Evolutionary conservation across 1,284 basidiomycete genomes (phyloP), one percentile per base, ranked within the genome.

Genomic region (Heterobasidion occidentale): DNA sequence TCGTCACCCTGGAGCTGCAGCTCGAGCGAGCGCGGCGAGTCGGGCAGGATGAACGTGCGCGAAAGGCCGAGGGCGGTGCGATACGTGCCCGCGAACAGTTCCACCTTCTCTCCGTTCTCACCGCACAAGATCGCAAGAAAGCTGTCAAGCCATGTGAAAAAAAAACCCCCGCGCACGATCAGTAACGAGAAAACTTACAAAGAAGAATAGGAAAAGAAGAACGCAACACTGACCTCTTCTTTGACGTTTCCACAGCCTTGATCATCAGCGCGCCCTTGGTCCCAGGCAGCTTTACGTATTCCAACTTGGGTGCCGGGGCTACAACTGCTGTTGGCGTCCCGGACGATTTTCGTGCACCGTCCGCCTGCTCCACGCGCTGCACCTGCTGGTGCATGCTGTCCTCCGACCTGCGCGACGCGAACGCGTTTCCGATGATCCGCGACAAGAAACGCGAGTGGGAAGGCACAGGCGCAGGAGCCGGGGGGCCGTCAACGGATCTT

Each of bases 41-140:
- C 91, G 0, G 91, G 91, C 33, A 94, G 74, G 60, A 94, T 93
- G 68, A 94, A 94, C 1, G 91, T 94, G 46, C 91, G 80, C 19
- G 86, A 89, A 45, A 90, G 77, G 1, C 88, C 87, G 9, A 90
- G 77, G 2, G 90, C 88, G 19, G 88, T 89, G 49, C 86, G 78
- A 63, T 89, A 91, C 12, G 89, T 91, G 36, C 89, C 91, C 36
- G 92, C 92, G 69, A 94, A 94, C 4, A 94, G 74, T 65, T 94
- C 91, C 52, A 94, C 90, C 64, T 93, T 90, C 71, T 94, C 91
- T n/a, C 90, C 91, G 61, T 84, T 87, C 45, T 94, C 92, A n/a
- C 91, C 91, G 62, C 92, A 93, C 0, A 94, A 77, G 63, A 94
- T 93, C 6, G 92, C 91, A 34, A 94, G 77, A 73, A 92, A 92